Evolutionary conservation across 495 filamentous ascomycete genomes (phyloP), one percentile per base, ranked within the genome.

Genomic region (Massariosphaeria phaeospora): DNA sequence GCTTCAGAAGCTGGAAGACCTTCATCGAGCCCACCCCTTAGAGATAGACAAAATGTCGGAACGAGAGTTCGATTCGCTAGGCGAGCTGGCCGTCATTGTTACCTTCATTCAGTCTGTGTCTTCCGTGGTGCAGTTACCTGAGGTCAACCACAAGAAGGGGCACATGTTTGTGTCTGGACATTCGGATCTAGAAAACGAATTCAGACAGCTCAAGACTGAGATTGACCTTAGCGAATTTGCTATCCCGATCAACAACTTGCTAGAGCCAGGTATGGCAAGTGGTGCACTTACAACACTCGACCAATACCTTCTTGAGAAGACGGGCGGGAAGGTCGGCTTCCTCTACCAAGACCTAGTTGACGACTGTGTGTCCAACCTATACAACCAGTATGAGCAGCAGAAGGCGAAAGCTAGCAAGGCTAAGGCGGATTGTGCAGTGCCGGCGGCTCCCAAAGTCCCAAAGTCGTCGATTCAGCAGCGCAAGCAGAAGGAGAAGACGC

Each of bases 321-420:
- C 63, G 1, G 73, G 72, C n/a, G 59, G 64, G 1, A 66, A 67
- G 29, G 43, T 74, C 27, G 63, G 65, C 5, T 59, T 63, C 21
- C 56, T 73, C 8, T 74, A 74, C 45, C 52, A 69, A 26, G 61
- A 71, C 39, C 33, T 69, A 9, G 48, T 70, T 7, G 44, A 67
- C 3, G 65, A 69, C 8, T 71, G 63, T 29, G 11, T 71, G 0
- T n/a, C 52, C 27, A 45, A 63, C 11, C 42, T 73, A 3, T 39
- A 68, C 5, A 50, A 33, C 0, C 52, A 18, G 2, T 30, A n/a
- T 33, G 43, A 47, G 17, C 11, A 47, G 27, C 24, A 13, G 8
- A 29, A 47, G 43, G 43, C 17, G 21, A 47, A 47, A 17, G 27
- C 10, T 13, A 33, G n/a, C 17, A 18, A 31, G 26, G 17, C 27